A percentile compares a stretch with the other conserved stretches of the same genome.
Conservation (phyloP, 805 yeast species). For the Ogataea ramenticola region DNA sequence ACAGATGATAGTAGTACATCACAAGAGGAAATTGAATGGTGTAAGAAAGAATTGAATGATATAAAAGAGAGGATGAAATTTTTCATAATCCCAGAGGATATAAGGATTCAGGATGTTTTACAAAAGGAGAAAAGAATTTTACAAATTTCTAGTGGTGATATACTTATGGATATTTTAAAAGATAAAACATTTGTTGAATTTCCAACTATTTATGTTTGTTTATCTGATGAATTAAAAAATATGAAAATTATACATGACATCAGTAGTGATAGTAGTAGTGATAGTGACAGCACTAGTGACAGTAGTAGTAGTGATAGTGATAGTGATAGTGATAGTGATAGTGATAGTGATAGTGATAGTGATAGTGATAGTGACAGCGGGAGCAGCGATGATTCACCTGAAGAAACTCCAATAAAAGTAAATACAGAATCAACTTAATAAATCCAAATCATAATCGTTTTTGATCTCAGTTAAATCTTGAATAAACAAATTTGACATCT, state of each 20-base stretch:
- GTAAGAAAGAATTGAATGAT: not conserved
- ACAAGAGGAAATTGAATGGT: not conserved
- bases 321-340: slow-evolving; percentile 3
- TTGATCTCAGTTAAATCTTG: slow-evolving; percentile 11
- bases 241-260: slow-evolving; percentile 15
- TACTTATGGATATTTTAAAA: slow-evolving; percentile 42
- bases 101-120: not conserved
- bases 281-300: too few relatives aligned
- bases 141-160: slow-evolving; percentile 24
- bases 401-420: not conserved
- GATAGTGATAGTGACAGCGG: slow-evolving; percentile 5
- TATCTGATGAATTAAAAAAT: slow-evolving; percentile 18
- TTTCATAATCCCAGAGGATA: slow-evolving; percentile 6
- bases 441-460: slow-evolving; percentile 10
- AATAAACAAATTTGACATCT: slow-evolving; percentile 9
- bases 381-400: slow-evolving; percentile 2
- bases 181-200: slow-evolving; percentile 65
- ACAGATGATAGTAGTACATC: not conserved
- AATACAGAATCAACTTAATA: not conserved
- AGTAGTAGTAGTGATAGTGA: too few relatives aligned
- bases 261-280: slow-evolving; percentile 20
- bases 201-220: slow-evolving; percentile 56
- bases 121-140: slow-evolving; percentile 25
- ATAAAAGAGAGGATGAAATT: slow-evolving; percentile 5
- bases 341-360: slow-evolving; percentile 1